Evolutionary conservation across 2,329 filamentous ascomycete genomes (phyloP).

Genomic region (Calonectria ilicicola): DNA sequence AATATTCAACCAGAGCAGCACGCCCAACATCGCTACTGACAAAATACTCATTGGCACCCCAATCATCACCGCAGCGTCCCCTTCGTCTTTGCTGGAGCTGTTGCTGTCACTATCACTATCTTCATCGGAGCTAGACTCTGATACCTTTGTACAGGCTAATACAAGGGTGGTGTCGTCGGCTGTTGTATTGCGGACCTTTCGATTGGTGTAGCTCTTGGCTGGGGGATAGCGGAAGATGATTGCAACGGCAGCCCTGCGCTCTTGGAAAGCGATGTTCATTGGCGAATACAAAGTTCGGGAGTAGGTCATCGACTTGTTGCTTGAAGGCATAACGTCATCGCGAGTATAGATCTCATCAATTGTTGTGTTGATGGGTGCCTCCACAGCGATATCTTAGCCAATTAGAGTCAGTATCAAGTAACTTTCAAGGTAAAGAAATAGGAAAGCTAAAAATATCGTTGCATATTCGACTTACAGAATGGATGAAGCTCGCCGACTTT

Average conservation of each 20-base stretch:
- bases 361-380: background rate
- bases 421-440: background rate
- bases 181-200: background rate
- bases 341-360: background rate
- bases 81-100: background rate
- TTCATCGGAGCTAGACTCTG: background rate
- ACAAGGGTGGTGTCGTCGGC: background rate
- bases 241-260: background rate
- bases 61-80: background rate
- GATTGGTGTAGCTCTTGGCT: background rate
- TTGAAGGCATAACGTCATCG: background rate
- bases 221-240: background rate
- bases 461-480: background rate
- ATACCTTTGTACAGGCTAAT: background rate
- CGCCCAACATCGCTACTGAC: background rate
- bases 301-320: constrained; percentile 13
- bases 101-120: background rate
- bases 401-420: background rate
- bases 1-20: background rate
- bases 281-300: background rate
- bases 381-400: background rate
- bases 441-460: no score
- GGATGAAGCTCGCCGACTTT: background rate
- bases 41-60: background rate
- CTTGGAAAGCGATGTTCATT: background rate